A percentile compares a stretch with the other conserved stretches of the same genome.
phyloP scores from a whole-genome alignment of 768 basidiomycete species.

The Xerocomellus amylosporus region DNA sequence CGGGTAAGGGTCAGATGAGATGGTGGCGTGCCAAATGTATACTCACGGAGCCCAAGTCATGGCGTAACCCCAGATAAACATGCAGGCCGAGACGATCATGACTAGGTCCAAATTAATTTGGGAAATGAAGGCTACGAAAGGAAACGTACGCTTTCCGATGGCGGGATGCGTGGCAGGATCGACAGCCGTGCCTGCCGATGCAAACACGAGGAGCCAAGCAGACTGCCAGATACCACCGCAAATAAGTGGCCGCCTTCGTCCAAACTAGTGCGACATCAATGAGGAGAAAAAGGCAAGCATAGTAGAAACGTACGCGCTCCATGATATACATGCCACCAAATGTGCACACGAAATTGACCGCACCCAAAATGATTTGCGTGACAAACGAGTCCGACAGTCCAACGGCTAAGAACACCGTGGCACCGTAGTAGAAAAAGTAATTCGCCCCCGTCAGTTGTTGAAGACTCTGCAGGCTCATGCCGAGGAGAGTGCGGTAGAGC shows the following conservation, averaged over 20 bases:
- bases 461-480: conserved; percentile 64
- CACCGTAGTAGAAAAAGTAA: conserved; percentile 46
- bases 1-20: neutral
- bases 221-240: conserved; percentile 70
- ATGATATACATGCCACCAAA: conserved; percentile 73
- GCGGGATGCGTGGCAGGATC: conserved; percentile 36
- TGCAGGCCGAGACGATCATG: conserved; percentile 47
- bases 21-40: neutral
- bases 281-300: neutral
- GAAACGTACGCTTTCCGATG: conserved; percentile 51
- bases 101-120: conserved; percentile 29
- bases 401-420: conserved; percentile 64
- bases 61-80: conserved; percentile 55
- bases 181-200: conserved; percentile 24
- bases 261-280: conserved; percentile 39
- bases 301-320: conserved; percentile 39
- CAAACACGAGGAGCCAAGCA: conserved; percentile 69
- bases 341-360: conserved; percentile 69
- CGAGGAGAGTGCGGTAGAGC: conserved; percentile 47
- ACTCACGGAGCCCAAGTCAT: neutral
- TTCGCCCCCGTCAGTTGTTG: conserved; percentile 68
- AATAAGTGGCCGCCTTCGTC: conserved; percentile 62
- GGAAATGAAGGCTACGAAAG: neutral
- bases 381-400: conserved; percentile 66
- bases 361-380: conserved; percentile 74